Base-by-base conservation (phyloP, 371 early-diverging fungal species). In the Saksenaea oblongispora region DNA sequence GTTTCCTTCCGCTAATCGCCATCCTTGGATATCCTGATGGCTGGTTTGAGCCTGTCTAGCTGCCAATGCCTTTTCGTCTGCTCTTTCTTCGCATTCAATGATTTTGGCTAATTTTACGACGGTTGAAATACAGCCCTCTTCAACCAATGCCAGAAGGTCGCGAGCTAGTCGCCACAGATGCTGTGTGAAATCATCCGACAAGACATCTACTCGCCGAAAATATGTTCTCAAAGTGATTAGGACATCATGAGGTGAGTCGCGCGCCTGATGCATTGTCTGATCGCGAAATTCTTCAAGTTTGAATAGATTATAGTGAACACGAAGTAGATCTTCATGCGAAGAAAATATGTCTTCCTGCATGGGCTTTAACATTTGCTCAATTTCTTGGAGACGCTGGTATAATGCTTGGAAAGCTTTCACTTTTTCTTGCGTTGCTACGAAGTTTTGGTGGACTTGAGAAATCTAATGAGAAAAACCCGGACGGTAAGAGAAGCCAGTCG, bases 381-480 rank as follows among this genome's bases (percentile, higher is more conserved):
- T 78, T 26, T 84, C 79, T 22, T 87, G 84, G 36, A 96, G 78
- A 63, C 93, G 91, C 51, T 89, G 80, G 70, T 95, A 91, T 53
- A 98, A 80, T 57, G 87, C 88, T 71, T 91, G 92, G 57, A 98
- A 93, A 58, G 92, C 89, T 66, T 85, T 84, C 24, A 95, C 91
- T 64, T 93, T 87, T 36, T 87, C 85, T 69, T 95, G 87, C 0
- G 97, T 93, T 0, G 89, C 89, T 11, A 89, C 88, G 84, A 98
- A 95, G 80, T 98, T 97, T 68, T 91, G 91, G 73, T 97, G 96
- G 0, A 94, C 89, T 58, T 88, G 83, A 0, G 97, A 95, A 17
- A 97, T 87, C 91, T 95, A 73, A 13, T 9, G n/a, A 44, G 18
- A n/a, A 13, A 28, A 10, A 37, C 35, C 10, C 41, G 31, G 31